Conservation (phyloP, 257 asterid species). For the Ilex asprella region DNA sequence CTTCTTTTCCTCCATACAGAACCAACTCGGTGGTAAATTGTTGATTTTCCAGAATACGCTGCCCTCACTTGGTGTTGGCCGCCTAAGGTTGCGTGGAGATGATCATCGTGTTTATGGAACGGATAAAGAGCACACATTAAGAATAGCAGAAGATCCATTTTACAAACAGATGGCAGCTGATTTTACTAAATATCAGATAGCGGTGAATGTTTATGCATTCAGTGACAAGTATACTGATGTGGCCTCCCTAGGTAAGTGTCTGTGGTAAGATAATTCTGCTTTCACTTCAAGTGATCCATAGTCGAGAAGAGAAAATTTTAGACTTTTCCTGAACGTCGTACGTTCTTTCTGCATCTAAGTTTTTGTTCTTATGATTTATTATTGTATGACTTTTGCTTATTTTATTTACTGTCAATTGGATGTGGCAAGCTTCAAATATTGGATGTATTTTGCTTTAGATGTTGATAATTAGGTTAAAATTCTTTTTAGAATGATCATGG, state of each 20-base stretch:
- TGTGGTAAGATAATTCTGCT: background rate
- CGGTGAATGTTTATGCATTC: slow-evolving; percentile 87
- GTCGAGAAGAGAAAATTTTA: no score
- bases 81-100: slow-evolving; percentile 89
- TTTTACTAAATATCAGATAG: slow-evolving; percentile 86
- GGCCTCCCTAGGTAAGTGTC: slow-evolving; percentile 73
- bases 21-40: slow-evolving; percentile 94
- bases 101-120: slow-evolving; percentile 82
- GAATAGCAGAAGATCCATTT: slow-evolving; percentile 94
- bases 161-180: slow-evolving; percentile 99
- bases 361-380: no score
- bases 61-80: slow-evolving; percentile 96
- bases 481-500: no score
- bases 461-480: no score
- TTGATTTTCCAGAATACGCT: slow-evolving; percentile 82
- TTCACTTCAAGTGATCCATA: no score
- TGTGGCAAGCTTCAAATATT: no score
- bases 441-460: no score
- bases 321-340: no score
- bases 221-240: slow-evolving; percentile 87
- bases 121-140: slow-evolving; percentile 78
- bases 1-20: slow-evolving; percentile 35
- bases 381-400: no score
- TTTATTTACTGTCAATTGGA: no score
- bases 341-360: no score